Evolutionary conservation across 2,329 filamentous ascomycete species (phyloP), one percentile per base, ranked within the genome.

Genomic region (Venturia oleaginea): DNA sequence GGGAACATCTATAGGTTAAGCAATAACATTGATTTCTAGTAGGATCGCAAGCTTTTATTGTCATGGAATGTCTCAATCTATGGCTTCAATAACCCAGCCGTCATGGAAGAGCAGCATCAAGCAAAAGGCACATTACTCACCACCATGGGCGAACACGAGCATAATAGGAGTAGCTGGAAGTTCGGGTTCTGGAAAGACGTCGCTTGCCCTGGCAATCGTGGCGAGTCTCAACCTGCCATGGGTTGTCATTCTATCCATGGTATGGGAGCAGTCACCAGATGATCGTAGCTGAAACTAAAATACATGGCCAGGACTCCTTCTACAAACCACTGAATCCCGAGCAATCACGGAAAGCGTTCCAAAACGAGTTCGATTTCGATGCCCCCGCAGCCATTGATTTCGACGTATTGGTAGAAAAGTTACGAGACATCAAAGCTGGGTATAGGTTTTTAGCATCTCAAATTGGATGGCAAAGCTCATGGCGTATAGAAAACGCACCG

Each of bases 191-290:
- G 87, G 93, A 65, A 99, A 99, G 81, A 97, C 93, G 7, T 97
- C 92, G 7, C 80, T 99, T 63, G 92, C 94, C 38, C 85, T 95
- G 74, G 91, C 93, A 68, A 96, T 99, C 70, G 90, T 97, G 68
- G 88, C 85, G 71, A 88, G 90, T 71, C 80, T 99, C 70, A 96
- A 94, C 76, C 79, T 99, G 68, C 94, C 94, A 65, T 99, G 94
- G 93, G 94, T 99, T 67, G 92, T 97, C 61, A 97, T 99, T 76
- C 78, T 99, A 70, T 96, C 92, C 51, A 97, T 99, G 88, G 91
- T 93, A 82, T 72, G 79, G 72, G 4, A 3, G 27, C 27, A 34
- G 5, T 38, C 19, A 11, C 13, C 15, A n/a, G 37, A n/a, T 27
- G 11, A 1, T 10, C 17, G 30, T 46, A 43, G 13, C 43, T 63